Conservation (phyloP, 2,329 filamentous ascomycete species). For the Cryphonectria carpinicola region DNA sequence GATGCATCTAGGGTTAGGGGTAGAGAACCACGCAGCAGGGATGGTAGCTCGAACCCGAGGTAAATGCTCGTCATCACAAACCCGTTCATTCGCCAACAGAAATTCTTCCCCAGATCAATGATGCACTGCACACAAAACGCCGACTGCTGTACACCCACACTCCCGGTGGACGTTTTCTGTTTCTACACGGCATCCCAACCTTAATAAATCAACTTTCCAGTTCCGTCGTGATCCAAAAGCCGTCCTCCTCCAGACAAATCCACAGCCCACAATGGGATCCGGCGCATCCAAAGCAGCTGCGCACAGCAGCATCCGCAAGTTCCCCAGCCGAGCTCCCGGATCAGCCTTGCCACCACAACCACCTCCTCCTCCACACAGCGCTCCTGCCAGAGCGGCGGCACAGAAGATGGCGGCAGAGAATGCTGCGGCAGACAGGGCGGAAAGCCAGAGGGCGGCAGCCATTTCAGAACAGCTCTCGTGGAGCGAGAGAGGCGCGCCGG, state of each 20-base stretch:
- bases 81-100: not conserved
- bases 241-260: not conserved
- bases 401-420: slow-evolving; percentile 8
- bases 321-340: slow-evolving; percentile 36
- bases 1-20: not conserved
- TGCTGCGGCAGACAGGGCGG: not conserved
- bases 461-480: slow-evolving; percentile 11
- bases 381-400: slow-evolving; percentile 13
- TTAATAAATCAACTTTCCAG: not conserved
- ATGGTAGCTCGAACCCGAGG: slow-evolving; percentile 8
- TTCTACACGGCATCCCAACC: too few species aligned
- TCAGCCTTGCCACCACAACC: slow-evolving; percentile 25
- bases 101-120: not conserved
- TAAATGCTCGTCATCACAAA: slow-evolving; percentile 25
- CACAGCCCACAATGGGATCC: slow-evolving; percentile 24
- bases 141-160: too few species aligned
- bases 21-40: not conserved
- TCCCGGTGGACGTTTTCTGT: not conserved
- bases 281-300: slow-evolving; percentile 28
- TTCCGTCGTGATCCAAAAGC: not conserved
- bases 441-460: slow-evolving; percentile 9
- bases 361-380: slow-evolving; percentile 6
- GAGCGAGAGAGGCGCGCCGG: slow-evolving; percentile 16
- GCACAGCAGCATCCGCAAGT: slow-evolving; percentile 31
- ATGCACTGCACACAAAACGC: not conserved